Evolutionary conservation across 257 asterid genomes (phyloP), one percentile per base, ranked within the genome.

Genomic region (Scutellaria minor): DNA sequence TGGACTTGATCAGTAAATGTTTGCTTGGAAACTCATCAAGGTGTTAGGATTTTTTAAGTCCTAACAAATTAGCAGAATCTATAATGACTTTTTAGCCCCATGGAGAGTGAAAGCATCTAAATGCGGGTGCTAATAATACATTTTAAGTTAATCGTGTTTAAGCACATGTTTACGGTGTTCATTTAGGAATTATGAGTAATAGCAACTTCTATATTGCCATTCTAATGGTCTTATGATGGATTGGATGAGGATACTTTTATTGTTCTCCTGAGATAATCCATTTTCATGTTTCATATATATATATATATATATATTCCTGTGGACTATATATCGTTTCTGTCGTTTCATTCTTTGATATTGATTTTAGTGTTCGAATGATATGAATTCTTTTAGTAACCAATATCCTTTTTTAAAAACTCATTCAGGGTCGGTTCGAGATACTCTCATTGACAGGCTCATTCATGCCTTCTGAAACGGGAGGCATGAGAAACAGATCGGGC

Each of bases 341-440:
- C 37, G 6, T 11, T 18, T 52, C 51, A 11, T 53, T 68, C 5
- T 22, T 54, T 40, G 74, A 68, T 39, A 60, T 41, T 42, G 13
- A 11, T 15, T 50, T 10, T 12, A 5, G 52, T 1, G 22, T 20
- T 68, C 7, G 12, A 50, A 31, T 58, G 8, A 58, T 27, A 15
- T 53, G 58, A 5, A 31, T 48, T 6, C 13, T 50, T 66, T n/a
- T 12, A 47, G 53, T 31, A 31, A 31, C 37, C 37, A 31, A 31
- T 31, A 31, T 31, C 37, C 37, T 31, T 31, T 31, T 3, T 4
- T 31, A 31, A 47, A 10, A 47, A 12, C 22, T 7, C 50, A 8
- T 35, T 59, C 72, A 93, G 98, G 98, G 97, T 31, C 96, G 94
- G 1, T 93, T 93, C 71, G 98, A 93, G 90, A 93, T 93, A 75